A percentile compares a stretch with the other conserved stretches of the same genome.
Conservation (phyloP, 1,139 yeast genomes). For the Wickerhamiella infanticola region DNA sequence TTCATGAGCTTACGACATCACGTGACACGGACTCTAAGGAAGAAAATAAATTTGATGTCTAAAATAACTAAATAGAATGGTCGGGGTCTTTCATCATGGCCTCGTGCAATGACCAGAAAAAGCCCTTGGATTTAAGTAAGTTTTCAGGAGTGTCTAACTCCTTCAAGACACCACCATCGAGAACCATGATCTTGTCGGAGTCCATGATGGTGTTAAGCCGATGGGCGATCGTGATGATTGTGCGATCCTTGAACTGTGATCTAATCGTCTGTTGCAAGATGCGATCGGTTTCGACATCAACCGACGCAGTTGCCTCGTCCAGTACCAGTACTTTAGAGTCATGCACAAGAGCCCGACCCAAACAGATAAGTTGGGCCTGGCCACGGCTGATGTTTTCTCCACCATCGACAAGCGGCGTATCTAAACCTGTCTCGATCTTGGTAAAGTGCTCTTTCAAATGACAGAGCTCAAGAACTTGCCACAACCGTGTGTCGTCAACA, state of each 20-base stretch:
- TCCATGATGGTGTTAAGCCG: conserved; percentile 71
- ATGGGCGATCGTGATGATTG: conserved; percentile 71
- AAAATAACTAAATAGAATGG: not conserved
- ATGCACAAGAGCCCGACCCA: conserved; percentile 56
- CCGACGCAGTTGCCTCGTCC: conserved; percentile 82
- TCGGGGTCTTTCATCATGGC: not conserved
- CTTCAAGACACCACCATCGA: conserved; percentile 49
- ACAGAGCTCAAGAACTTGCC: conserved; percentile 63
- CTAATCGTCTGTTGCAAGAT: conserved; percentile 63
- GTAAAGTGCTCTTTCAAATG: conserved; percentile 65
- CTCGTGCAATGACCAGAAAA: not conserved
- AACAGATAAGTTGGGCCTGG: conserved; percentile 59
- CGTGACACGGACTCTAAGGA: not conserved
- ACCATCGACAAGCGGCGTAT: conserved; percentile 41
- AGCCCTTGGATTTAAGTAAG: conserved; percentile 29
- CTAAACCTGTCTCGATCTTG: conserved; percentile 15
- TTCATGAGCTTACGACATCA: not conserved
- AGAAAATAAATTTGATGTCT: not conserved
- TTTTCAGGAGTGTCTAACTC: conserved; percentile 55
- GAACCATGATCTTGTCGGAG: conserved; percentile 53
- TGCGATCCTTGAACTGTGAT: conserved; percentile 43
- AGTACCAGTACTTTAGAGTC: conserved; percentile 47
- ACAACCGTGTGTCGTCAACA: conserved; percentile 35
- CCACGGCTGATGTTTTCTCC: conserved; percentile 67
- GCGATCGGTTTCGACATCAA: conserved; percentile 63